Base-by-base conservation (phyloP, 225 moss, liverwort and hornwort species). In the Asterella californica region DNA sequence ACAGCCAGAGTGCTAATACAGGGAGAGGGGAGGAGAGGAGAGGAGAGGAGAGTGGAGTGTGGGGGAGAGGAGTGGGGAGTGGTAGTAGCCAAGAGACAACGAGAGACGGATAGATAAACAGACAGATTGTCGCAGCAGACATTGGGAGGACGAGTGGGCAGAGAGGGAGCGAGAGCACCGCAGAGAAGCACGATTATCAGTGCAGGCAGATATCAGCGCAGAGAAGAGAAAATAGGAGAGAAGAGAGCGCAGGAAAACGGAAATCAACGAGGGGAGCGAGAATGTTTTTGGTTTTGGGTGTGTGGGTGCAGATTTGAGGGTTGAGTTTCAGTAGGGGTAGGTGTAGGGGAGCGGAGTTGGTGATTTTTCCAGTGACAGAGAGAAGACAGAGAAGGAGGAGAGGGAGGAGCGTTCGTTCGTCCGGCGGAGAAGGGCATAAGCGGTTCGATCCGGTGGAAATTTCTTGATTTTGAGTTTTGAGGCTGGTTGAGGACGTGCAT, bases 381-480 rank as follows among this genome's bases (percentile, higher is more conserved):
- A 10, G 42, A n/a, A n/a, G n/a, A n/a, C n/a, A 27, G 22, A 25
- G 10, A 14, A 36, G n/a, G 21, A 17, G 32, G 66, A 12, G 25
- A 24, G 57, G 57, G 21, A 24, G 57, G 24, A 57, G 48, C 45
- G 77, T 47, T 47, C 6, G 18, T 50, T 69, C 65, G 33, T 80
- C 64, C 29, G 74, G 37, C 48, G 9, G 73, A 47, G 49, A 49
- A 24, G 50, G 49, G 45, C 42, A 7, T 33, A 52, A 59, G 29
- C 17, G n/a, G 25, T 32, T 29, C 57, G 81, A 81, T 81, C 74
- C 47, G 68, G 42, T 36, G 36, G 75, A 78, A 79, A 78, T 81
- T 84, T 81, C 78, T 84, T 81, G 75, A 84, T 81, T 36, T 22
- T 75, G 55, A 53, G 72, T n/a, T n/a, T 30, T 4, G 62, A 15